Evolutionary conservation across 176 grass and related monocot genomes (phyloP), one percentile per base, ranked within the genome.

Genomic region (Ensete ventricosum): DNA sequence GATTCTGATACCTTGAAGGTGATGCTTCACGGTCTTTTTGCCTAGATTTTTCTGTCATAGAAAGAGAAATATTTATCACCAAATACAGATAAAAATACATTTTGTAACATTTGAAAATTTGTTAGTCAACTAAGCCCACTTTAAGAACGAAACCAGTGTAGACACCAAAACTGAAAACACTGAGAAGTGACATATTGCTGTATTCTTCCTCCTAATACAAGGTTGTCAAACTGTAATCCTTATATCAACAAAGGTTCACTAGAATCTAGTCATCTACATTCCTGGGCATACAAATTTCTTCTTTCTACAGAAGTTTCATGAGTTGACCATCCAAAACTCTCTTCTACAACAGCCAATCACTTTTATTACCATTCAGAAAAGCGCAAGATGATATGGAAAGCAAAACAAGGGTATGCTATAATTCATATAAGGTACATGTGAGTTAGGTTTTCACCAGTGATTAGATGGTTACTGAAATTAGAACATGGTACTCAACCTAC

Each of bases 41-140:
- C 54, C 9, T 85, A 22, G 73, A 57, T 89, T 83, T 89, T 81
- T 89, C 90, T 92, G 82, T 72, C 24, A 70, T n/a, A 59, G 50
- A 76, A 78, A 54, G 83, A 53, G 21, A 25, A n/a, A 21, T 74
- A 26, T 23, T 23, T 64, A 72, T 73, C 14, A 77, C 1, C 52
- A 79, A 52, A 50, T 73, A 52, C 71, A 72, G 63, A 55, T 75
- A 65, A 50, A 53, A 27, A 43, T 6, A 43, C 34, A 43, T 43
- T 43, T 43, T 43, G 29, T 29, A 29, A 29, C 29, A 29, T 29
- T 29, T 29, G 29, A 29, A 75, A 64, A 59, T 75, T 50, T 72
- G 53, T 43, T 43, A 43, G 34, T 43, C 34, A 43, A 43, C 10
- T 6, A 64, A 27, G 62, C 22, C 63, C 22, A 65, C 2, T 65